A percentile compares a stretch with the other conserved stretches of the same genome.
These are phyloP conservation scores for Saposhnikovia divaricata DNA, from an alignment of 129 eudicot species.

Conservation along the genomic window DNA sequence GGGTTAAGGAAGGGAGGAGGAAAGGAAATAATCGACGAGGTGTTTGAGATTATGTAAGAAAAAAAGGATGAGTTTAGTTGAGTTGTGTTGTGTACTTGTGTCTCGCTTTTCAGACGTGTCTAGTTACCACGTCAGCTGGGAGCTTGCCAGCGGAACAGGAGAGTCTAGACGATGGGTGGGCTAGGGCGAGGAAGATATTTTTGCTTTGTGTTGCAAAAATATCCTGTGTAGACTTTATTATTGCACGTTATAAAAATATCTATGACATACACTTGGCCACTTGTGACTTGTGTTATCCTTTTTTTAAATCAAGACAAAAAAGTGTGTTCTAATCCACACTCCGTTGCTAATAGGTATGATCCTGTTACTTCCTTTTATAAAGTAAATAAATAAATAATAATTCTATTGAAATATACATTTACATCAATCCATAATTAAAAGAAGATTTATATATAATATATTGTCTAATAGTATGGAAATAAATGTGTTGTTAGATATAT, in stretches of 20 bases:
- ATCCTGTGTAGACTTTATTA: neutral
- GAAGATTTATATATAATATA: no score
- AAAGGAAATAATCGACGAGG: neutral
- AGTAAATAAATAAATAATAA: no score
- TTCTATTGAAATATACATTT: no score
- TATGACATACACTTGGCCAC: neutral
- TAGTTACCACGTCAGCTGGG: neutral
- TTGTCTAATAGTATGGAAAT: no score
- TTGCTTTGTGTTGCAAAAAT: neutral
- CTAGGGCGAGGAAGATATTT: neutral
- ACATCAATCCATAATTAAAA: no score
- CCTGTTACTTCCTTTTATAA: no score
- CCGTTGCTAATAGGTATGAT: no score
- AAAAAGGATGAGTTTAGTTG: neutral
- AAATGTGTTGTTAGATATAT: no score
- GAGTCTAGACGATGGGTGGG: neutral
- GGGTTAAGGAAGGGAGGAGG: neutral
- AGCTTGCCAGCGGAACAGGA: neutral
- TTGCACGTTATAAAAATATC: neutral
- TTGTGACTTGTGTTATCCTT: neutral
- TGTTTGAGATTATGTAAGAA: neutral
- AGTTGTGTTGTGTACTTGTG: neutral
- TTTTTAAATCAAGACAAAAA: neutral
- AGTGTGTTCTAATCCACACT: neutral
- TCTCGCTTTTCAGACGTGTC: conserved; percentile 12